phyloP scores from a whole-genome alignment of 768 basidiomycete genomes.

The Cytidiella melzeri region DNA sequence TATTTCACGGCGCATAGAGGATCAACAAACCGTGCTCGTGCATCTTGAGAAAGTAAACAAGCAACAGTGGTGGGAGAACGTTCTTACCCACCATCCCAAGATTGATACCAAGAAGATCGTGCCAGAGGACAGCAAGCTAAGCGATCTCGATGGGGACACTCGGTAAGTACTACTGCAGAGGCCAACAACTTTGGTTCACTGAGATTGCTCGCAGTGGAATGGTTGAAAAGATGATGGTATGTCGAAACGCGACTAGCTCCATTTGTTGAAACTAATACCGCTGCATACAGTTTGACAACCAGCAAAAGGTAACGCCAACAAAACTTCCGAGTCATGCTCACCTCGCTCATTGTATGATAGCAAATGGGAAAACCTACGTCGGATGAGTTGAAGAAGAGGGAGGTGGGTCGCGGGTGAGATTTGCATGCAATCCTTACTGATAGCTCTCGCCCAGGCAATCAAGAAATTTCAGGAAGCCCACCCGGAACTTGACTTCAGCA shows the following conservation, averaged over 20 bases:
- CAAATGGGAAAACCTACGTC: constrained; percentile 96
- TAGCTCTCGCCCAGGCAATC: constrained; percentile 47
- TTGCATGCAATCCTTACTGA: background rate
- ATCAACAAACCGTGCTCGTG: constrained; percentile 63
- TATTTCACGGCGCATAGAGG: constrained; percentile 45
- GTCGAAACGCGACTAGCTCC: constrained; percentile 21
- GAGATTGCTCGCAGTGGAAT: constrained; percentile 58
- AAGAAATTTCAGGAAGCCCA: constrained; percentile 86
- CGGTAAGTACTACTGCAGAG: constrained; percentile 41
- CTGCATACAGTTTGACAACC: constrained; percentile 62
- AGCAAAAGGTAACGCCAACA: constrained; percentile 69
- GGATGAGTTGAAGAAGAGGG: constrained; percentile 89
- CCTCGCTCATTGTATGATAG: constrained; percentile 36
- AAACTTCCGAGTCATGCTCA: background rate
- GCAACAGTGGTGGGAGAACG: constrained; percentile 97
- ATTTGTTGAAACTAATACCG: constrained; percentile 4
- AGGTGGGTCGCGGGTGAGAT: constrained; percentile 39
- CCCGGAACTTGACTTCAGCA: constrained; percentile 92
- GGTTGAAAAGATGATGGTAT: constrained; percentile 99
- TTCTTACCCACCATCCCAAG: constrained; percentile 91
- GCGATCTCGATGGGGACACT: constrained; percentile 94
- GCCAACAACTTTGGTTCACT: background rate
- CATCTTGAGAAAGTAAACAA: constrained; percentile 86
- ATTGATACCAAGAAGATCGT: constrained; percentile 95
- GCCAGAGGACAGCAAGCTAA: constrained; percentile 91